These are phyloP conservation scores for Helianthus annuus DNA, from an alignment of 129 eudicot genomes.

Conservation along the genomic window HanXRQr2.0-SUNRISE NC_035434.2:41836945-41837444, in stretches of 20 bases:
- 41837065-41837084: conserved; percentile 55
- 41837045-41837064: conserved; percentile 54
- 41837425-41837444: conserved; percentile 54
- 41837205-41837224: conserved; percentile 68
- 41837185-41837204: conserved; percentile 81
- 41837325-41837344: conserved; percentile 67
- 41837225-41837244: conserved; percentile 47
- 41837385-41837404: conserved; percentile 70
- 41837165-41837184: conserved; percentile 80
- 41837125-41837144: conserved; percentile 59
- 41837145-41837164: conserved; percentile 61
- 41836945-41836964: conserved; percentile 52
- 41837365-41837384: conserved; percentile 58
- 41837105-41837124: conserved; percentile 74
- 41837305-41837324: conserved; percentile 79
- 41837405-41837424: conserved; percentile 50
- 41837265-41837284: conserved; percentile 64
- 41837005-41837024: conserved; percentile 71
- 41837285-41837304: conserved; percentile 84
- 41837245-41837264: conserved; percentile 53
- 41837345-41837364: conserved; percentile 50
- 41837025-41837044: conserved; percentile 51
- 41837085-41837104: conserved; percentile 55
- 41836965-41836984: conserved; percentile 69
- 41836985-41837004: conserved; percentile 64